Evolutionary conservation across 2,329 filamentous ascomycete genomes (phyloP).

Genomic region (Cladorrhinum sp.): DNA sequence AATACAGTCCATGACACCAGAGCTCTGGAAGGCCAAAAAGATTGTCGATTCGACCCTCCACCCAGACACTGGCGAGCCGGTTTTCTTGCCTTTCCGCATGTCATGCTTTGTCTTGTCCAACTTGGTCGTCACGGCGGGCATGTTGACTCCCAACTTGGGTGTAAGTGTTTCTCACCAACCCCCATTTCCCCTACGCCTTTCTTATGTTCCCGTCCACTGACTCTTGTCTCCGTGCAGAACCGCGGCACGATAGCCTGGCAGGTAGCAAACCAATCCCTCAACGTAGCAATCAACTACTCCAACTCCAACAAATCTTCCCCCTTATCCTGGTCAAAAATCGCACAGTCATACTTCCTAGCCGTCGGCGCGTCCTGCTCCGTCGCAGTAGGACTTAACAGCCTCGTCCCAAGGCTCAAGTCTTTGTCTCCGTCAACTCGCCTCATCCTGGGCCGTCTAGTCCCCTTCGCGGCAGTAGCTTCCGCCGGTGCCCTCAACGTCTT

Average conservation of each 20-base stretch:
- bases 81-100: constrained; percentile 96
- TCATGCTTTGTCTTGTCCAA: constrained; percentile 93
- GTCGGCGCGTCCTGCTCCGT: constrained; percentile 93
- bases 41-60: constrained; percentile 94
- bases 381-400: constrained; percentile 82
- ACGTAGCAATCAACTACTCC: constrained; percentile 95
- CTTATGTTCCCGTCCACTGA: not conserved
- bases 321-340: constrained; percentile 73
- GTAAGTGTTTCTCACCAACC: constrained; percentile 47
- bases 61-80: constrained; percentile 88
- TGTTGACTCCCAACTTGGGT: constrained; percentile 85
- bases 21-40: constrained; percentile 95
- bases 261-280: constrained; percentile 93
- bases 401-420: constrained; percentile 79
- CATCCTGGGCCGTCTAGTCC: constrained; percentile 82
- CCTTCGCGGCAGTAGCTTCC: constrained; percentile 90
- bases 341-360: constrained; percentile 86
- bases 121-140: constrained; percentile 89
- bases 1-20: constrained; percentile 75
- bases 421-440: constrained; percentile 72
- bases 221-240: constrained; percentile 52
- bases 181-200: not conserved
- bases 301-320: constrained; percentile 98
- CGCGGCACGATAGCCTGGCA: constrained; percentile 87
- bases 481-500: constrained; percentile 94